Base-by-base conservation (phyloP, 805 yeast species). In the Wickerhamomyces alni region DNA sequence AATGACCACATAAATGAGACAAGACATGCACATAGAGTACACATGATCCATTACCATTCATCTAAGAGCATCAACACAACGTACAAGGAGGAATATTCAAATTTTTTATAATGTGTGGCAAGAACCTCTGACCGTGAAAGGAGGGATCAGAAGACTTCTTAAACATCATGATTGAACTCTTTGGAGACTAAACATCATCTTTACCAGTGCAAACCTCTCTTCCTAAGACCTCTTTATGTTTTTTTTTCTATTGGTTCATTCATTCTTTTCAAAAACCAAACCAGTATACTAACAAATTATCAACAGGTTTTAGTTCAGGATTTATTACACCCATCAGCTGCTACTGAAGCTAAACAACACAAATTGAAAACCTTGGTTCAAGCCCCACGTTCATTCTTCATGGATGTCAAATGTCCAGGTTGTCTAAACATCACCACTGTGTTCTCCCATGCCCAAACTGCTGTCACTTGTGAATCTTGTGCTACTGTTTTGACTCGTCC, bases 371-470 rank as follows among this genome's bases (percentile, higher is more conserved):
- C 85, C 65, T 84, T 93, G 67, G 99, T 93, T 59, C 96, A 91
- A 72, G 69, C 85, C 52, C 99, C 99, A 74, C 87, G 98, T 83
- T 89, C 98, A 47, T 93, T 77, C 82, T 93, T 93, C 85, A 89
- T 93, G 96, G 99, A 93, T 69, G 99, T 93, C 62, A 93, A 91
- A 75, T 93, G 99, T 75, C 98, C 95, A 73, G 98, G 99, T 63
- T 93, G 99, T 79, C 80, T 91, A 70, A 85, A 82, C 82, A 93
- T 93, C 78, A 88, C 99, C 73, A 91, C 97, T 59, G 98, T 93
- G 58, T 93, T 93, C 85, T 91, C 98, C 54, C 99, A 93, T 74
- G 98, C 99, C 58, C 99, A 93, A 80, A 93, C 99, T 63, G 98
- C 97, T 63, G 99, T 93, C 65, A 85, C 96, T 65, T 93, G 99